Base-by-base conservation (phyloP, 140 eudicot genomes). In the Cichorium intybus region DNA sequence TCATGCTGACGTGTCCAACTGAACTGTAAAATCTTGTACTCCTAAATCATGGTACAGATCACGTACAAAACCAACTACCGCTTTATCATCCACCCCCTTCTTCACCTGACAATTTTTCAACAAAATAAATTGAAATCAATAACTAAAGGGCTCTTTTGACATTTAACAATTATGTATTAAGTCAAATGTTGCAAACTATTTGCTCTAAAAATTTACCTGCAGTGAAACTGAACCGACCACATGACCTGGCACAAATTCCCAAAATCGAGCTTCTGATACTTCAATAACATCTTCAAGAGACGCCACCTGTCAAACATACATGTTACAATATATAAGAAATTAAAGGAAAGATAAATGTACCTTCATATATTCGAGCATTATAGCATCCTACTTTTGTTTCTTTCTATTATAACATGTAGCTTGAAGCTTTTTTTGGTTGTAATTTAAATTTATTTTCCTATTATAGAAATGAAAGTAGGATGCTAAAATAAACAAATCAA, bases 161-260 rank as follows among this genome's bases (percentile, higher is more conserved):
- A 66, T 3, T 6, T 14, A 23, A n/a, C 3, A 39, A 4, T 22
- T 21, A 27, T 55, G 64, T 37, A 17, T 24, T n/a, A 27, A 15
- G 0, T 16, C 10, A 6, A 7, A 61, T 22, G 7, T 15, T 65
- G 24, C 48, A 73, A 34, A 47, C 62, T 24, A 54, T 7, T 21
- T 18, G 24, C 45, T 62, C 37, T 63, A 20, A 22, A 10, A 28
- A 5, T 20, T 23, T 75, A 92, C 98, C 93, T 75, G 89, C 35
- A 88, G 69, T 47, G 89, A 79, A 49, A 92, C 75, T 33, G 96
- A 92, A 5, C 96, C 98, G 48, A 92, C 88, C 58, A 83, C 86
- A 74, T 88, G 95, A 75, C 96, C 93, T 3, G 98, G 96, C 72
- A 92, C 96, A 82, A 79, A 68, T 56, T 92, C 98, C 98, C 98